A percentile compares a stretch with the other conserved stretches of the same genome.
These are phyloP conservation scores for Stachybotrys chlorohalonatus DNA, from an alignment of 2,329 filamentous ascomycete species.

Conservation along the genomic window DNA sequence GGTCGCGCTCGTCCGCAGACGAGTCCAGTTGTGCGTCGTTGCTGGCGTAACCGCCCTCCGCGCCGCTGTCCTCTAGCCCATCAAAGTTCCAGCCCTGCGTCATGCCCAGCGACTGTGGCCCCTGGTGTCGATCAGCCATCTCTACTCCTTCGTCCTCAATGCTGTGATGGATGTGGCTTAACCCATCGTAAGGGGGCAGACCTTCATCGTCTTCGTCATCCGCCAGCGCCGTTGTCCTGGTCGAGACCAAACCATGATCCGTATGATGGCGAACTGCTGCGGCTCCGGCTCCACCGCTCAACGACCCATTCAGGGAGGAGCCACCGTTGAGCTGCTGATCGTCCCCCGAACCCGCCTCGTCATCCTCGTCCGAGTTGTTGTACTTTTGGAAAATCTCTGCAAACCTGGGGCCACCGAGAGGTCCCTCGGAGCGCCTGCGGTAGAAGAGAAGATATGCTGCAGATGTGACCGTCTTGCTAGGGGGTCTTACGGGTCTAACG, in stretches of 20 bases:
- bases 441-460: conserved; percentile 95
- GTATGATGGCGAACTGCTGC: conserved; percentile 62
- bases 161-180: conserved; percentile 26
- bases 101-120: conserved; percentile 19
- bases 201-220: conserved; percentile 20
- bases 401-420: conserved; percentile 72
- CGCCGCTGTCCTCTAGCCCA: conserved; percentile 20
- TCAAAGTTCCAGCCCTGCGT: conserved; percentile 39
- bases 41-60: conserved; percentile 24
- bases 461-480: conserved; percentile 56
- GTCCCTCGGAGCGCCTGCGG: conserved; percentile 66
- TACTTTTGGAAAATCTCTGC: conserved; percentile 60
- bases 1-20: conserved; percentile 24
- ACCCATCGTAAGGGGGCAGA: conserved; percentile 21
- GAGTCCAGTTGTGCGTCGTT: conserved; percentile 34
- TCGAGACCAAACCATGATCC: conserved; percentile 44
- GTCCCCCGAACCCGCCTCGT: conserved; percentile 58
- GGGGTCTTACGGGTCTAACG: conserved; percentile 53
- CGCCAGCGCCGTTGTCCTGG: conserved; percentile 17
- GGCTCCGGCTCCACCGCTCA: conserved; percentile 75
- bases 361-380: conserved; percentile 38
- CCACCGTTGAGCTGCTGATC: conserved; percentile 72
- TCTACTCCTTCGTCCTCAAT: conserved; percentile 42
- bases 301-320: conserved; percentile 84
- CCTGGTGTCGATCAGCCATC: conserved; percentile 22